Conservation (phyloP, 495 filamentous ascomycete genomes). For the Penicillium salamii region DNA sequence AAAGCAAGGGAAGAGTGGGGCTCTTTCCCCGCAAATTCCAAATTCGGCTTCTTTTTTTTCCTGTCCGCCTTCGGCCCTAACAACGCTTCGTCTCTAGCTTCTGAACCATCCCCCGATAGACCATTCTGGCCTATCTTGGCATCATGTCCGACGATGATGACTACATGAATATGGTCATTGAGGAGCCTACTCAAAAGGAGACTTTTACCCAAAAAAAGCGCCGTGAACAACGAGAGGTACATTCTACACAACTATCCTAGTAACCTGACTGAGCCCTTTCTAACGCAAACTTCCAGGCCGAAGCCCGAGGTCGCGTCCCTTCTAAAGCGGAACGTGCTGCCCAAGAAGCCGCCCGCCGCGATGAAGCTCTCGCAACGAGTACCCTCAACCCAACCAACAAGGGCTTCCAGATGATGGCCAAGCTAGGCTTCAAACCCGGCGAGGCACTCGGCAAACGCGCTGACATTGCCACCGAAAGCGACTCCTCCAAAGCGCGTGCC, state of each 20-base stretch:
- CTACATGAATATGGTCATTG: conserved; percentile 64
- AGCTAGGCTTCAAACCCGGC: conserved; percentile 80
- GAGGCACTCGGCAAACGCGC: conserved; percentile 62
- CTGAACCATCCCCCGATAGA: not conserved
- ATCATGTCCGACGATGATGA: conserved; percentile 54
- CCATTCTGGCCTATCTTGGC: not conserved
- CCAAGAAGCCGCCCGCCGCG: conserved; percentile 65
- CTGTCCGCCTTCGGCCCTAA: conserved; percentile 1
- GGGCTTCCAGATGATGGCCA: conserved; percentile 94
- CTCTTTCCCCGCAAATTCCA: conserved; percentile 24
- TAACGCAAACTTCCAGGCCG: too few relatives aligned
- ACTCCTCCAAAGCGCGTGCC: conserved; percentile 30
- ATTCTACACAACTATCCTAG: too few relatives aligned
- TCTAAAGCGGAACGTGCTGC: conserved; percentile 81
- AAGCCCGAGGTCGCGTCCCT: conserved; percentile 42
- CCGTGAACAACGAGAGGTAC: conserved; percentile 55
- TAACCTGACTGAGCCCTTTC: too few relatives aligned
- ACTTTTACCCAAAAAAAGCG: conserved; percentile 55
- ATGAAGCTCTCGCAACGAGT: conserved; percentile 69
- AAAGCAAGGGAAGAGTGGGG: conserved; percentile 1
- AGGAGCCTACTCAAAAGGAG: conserved; percentile 52
- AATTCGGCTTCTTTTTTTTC: conserved; percentile 1
- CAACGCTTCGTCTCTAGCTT: not conserved
- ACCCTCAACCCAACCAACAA: conserved; percentile 66
- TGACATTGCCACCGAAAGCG: not conserved